Base-by-base conservation (phyloP, 345 rosid species). In the Cardiospermum halicacabum region DNA sequence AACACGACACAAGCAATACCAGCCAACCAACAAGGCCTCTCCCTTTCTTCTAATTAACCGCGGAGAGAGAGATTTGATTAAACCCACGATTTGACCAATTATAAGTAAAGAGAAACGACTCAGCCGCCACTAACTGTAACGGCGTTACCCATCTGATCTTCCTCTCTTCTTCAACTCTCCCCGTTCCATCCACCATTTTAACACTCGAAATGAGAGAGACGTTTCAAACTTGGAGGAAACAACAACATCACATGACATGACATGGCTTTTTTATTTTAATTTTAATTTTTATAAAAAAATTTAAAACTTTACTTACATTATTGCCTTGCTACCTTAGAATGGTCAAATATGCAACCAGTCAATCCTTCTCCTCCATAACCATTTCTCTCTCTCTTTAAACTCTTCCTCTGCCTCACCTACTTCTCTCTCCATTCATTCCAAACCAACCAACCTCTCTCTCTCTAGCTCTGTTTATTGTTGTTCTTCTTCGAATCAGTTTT, bases 101-200 rank as follows among this genome's bases (percentile, higher is more conserved):
- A 57, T n/a, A 56, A 39, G 2, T 16, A 7, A 7, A 7, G 7
- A 47, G 19, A 1, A 47, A 65, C 19, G 18, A 59, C 68, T 69
- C 73, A 62, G 84, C 89, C 82, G 92, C 85, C 86, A 77, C 26
- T 84, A 73, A 78, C 86, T 43, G 77, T 75, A 39, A 74, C 87
- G 84, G 88, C 84, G 92, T 84, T 66, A 68, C 6, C 7, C 28
- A 11, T 9, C 68, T n/a, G n/a, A n/a, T 37, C 55, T 67, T 55
- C 60, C 68, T 37, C 31, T 31, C 11, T 25, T 7, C 25, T 9
- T 47, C 51, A 47, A 47, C 2, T 47, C 51, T 18, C 22, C 19
- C 19, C 11, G 39, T n/a, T n/a, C n/a, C n/a, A n/a, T n/a, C n/a
- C n/a, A n/a, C n/a, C n/a, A n/a, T n/a, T n/a, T n/a, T n/a, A n/a